Conservation (phyloP, 75 land plant species). For the Cupressus sempervirens region DNA sequence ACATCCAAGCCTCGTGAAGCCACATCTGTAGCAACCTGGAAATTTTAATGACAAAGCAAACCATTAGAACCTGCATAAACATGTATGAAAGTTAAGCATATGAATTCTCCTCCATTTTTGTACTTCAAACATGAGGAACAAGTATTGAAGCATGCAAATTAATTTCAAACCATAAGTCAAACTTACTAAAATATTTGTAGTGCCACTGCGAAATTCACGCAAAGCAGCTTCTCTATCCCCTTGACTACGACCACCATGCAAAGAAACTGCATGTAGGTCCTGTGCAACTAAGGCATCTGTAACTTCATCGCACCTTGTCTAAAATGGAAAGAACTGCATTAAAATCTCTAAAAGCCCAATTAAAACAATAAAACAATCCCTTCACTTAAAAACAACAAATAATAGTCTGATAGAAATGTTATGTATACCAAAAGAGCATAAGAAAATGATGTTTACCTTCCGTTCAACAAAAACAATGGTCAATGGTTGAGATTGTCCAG, state of each 20-base stretch:
- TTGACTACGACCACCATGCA: conserved; percentile 80
- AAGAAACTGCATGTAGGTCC: conserved; percentile 68
- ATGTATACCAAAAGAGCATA: background rate
- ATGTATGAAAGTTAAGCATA: background rate
- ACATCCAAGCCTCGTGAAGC: conserved; percentile 86
- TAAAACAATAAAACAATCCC: background rate
- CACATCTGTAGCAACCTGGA: conserved; percentile 76
- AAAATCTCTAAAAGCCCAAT: conserved; percentile 4
- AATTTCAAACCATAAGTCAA: background rate
- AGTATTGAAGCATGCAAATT: background rate
- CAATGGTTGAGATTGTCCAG: conserved; percentile 50
- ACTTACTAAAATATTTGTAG: conserved; percentile 57
- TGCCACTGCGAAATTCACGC: conserved; percentile 65
- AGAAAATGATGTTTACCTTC: conserved; percentile 30
- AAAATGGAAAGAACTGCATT: background rate
- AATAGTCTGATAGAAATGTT: background rate
- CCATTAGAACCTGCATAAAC: background rate
- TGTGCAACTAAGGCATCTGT: conserved; percentile 67
- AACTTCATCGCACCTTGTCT: conserved; percentile 80
- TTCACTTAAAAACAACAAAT: background rate
- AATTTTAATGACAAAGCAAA: background rate
- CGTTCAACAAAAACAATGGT: conserved; percentile 81
- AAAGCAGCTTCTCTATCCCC: conserved; percentile 76
- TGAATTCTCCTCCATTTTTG: background rate
- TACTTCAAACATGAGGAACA: background rate